Evolutionary conservation across 2,329 filamentous ascomycete genomes (phyloP), one percentile per base, ranked within the genome.

Genomic region (Colletotrichum sp.): DNA sequence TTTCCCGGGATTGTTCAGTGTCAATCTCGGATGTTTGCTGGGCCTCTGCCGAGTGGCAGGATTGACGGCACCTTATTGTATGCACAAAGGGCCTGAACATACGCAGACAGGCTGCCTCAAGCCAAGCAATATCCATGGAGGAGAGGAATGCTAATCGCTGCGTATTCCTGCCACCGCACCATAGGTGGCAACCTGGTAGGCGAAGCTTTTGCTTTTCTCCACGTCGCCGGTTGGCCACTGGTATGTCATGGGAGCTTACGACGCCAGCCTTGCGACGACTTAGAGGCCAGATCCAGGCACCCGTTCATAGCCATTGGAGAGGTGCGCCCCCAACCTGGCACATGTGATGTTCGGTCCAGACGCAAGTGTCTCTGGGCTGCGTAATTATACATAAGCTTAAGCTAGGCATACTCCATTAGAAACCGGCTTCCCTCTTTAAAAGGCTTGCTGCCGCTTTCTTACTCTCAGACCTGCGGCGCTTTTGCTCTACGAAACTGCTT

Each of bases 191-290:
- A 74, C 65, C 26, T 30, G 18, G 52, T 18, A 67, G 69, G 69
- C 69, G 57, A 75, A 58, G 73, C 73, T 73, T 75, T 67, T 30
- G 32, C 30, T 43, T 38, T 72, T 60, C 68, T 36, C 73, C 73
- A 74, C 48, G 73, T 64, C 61, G 32, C 52, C 66, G 18, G 52
- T 67, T 64, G 55, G 70, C 52, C 64, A 66, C 70, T 60, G 16
- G 57, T 24, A 36, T 66, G 68, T 72, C 67, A 74, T 61, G 57
- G 43, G 70, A 63, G 71, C 72, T 76, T 66, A 76, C 74, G 74
- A 76, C 66, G 74, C 58, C 74, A 61, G 66, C 63, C 66, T 77
- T 74, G 73, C 74, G 76, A 77, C 69, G 70, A 74, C 73, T 66
- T 32, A 57, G 36, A 63, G 48, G 73, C 75, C 63, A 75, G 28